Percentiles rank a stretch among this genome's conserved stretches.
Conservation (phyloP, 2,329 filamentous ascomycete genomes). For the Sporothrix pallida region DNA sequence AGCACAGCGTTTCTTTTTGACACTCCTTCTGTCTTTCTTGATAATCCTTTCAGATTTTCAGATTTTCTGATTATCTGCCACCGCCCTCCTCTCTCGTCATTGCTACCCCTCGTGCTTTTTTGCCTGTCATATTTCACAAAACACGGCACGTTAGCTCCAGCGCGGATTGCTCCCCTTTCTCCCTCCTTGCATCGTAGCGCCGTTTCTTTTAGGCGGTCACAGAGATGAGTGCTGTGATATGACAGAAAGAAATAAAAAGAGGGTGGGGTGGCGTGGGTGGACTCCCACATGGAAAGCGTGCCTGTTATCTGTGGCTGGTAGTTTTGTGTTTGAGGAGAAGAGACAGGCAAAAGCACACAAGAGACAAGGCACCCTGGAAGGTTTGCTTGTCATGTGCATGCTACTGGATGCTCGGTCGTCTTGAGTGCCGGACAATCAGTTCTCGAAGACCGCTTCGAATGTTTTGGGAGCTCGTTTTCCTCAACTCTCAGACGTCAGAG, state of each 20-base stretch:
- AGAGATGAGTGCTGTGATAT: background rate
- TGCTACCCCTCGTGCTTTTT: background rate
- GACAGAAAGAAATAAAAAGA: background rate
- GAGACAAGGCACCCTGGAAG: background rate
- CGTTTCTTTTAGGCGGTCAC: background rate
- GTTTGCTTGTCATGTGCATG: slow-evolving; percentile 15
- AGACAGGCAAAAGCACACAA: no score
- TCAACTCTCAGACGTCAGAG: background rate
- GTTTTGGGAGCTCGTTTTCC: no score
- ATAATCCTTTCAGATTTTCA: background rate
- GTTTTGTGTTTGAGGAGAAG: background rate
- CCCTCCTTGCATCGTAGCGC: background rate
- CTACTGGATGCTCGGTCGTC: background rate
- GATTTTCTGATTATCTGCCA: background rate
- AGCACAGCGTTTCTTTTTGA: background rate
- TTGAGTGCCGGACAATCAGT: slow-evolving; percentile 11
- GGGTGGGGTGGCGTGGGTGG: background rate
- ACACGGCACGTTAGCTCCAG: slow-evolving; percentile 1
- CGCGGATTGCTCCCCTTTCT: background rate
- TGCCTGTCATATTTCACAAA: slow-evolving; percentile 23
- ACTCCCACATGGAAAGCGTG: slow-evolving; percentile 3
- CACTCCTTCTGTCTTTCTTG: no score
- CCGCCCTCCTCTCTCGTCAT: background rate
- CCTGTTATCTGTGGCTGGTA: background rate
- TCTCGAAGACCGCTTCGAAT: no score